These are phyloP conservation scores for Apodospora peruviana DNA, from an alignment of 495 filamentous ascomycete species.

Conservation along the genomic window DNA sequence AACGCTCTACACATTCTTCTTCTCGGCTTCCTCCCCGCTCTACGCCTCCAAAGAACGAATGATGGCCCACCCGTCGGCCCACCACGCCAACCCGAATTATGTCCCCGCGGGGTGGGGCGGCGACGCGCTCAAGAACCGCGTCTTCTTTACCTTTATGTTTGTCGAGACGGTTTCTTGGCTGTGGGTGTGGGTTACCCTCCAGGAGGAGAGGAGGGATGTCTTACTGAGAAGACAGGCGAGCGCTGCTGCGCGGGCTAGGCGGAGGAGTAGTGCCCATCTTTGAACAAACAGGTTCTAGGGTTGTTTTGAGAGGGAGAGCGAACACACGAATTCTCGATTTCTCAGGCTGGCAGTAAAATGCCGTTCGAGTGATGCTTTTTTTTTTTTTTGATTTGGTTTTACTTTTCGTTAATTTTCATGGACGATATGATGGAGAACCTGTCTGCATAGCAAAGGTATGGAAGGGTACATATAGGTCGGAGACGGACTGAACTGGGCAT, in stretches of 20 bases:
- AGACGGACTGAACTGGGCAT: too few species aligned
- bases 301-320: too few species aligned
- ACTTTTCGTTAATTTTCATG: too few species aligned
- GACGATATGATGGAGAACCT: too few species aligned
- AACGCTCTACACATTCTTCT: constrained; percentile 63
- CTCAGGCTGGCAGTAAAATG: too few species aligned
- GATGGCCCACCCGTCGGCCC: constrained; percentile 25
- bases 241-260: constrained; percentile 26
- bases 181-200: constrained; percentile 62
- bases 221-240: constrained; percentile 22
- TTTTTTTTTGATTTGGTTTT: too few species aligned
- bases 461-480: too few species aligned
- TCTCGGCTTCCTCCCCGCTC: constrained; percentile 35
- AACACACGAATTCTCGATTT: too few species aligned
- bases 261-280: constrained; percentile 6
- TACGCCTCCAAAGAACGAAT: too few species aligned
- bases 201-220: constrained; percentile 42
- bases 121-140: constrained; percentile 67
- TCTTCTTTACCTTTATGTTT: constrained; percentile 80
- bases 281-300: not conserved
- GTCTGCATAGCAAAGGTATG: too few species aligned
- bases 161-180: constrained; percentile 84
- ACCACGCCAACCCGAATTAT: constrained; percentile 19
- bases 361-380: too few species aligned
- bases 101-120: constrained; percentile 28